These are phyloP conservation scores for Pleurotus pulmonarius DNA, from an alignment of 768 basidiomycete genomes.

Conservation along the genomic window DNA sequence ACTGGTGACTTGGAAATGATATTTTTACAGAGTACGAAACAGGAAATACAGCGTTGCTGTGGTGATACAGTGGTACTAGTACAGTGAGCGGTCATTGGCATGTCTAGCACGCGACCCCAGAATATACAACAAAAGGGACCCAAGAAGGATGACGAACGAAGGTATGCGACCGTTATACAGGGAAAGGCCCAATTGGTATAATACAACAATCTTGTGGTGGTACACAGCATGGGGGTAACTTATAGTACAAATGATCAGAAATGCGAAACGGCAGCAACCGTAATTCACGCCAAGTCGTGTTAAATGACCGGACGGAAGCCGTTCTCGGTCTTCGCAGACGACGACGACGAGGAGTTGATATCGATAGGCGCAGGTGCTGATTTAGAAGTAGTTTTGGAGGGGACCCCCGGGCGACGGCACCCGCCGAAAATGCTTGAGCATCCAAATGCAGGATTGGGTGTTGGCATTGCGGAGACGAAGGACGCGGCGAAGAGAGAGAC, in stretches of 20 bases:
- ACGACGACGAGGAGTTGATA: neutral
- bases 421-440: conserved; percentile 1
- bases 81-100: too few relatives aligned
- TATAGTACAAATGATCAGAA: neutral
- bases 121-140: neutral
- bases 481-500: neutral
- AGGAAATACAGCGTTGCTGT: too few relatives aligned
- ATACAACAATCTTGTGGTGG: neutral
- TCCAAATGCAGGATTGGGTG: neutral
- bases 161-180: neutral
- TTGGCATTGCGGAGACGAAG: conserved; percentile 1
- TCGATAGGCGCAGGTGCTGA: neutral
- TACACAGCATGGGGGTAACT: neutral
- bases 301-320: conserved; percentile 6
- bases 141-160: neutral
- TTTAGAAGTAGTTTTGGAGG: neutral
- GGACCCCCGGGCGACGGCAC: conserved; percentile 1
- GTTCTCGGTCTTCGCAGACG: neutral
- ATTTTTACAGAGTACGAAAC: too few relatives aligned
- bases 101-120: neutral
- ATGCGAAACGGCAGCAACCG: neutral
- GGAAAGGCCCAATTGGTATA: neutral
- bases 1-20: too few relatives aligned
- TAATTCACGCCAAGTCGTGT: neutral
- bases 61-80: too few relatives aligned